Evolutionary conservation across 2,329 filamentous ascomycete genomes (phyloP).

Genomic region (Ceratocystis cubensis): DNA sequence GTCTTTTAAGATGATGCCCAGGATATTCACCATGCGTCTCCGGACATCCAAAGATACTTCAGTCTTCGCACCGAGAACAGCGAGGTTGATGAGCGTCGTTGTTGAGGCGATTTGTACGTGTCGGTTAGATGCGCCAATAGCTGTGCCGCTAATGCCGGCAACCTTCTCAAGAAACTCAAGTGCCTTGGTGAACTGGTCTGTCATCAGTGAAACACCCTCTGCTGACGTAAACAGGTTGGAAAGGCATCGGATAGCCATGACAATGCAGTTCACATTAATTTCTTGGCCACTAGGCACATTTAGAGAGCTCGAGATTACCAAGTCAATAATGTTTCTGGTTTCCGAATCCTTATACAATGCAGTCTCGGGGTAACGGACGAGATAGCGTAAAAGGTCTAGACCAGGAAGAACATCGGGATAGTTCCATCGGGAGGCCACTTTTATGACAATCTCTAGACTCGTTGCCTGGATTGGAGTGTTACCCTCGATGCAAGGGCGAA

Average conservation of each 20-base stretch:
- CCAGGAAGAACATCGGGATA: constrained; percentile 67
- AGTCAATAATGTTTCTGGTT: constrained; percentile 47
- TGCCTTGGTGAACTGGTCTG: constrained; percentile 45
- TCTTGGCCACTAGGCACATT: constrained; percentile 39
- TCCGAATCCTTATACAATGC: constrained; percentile 45
- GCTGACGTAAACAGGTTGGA: constrained; percentile 72
- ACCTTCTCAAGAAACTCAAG: constrained; percentile 52
- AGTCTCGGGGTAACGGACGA: constrained; percentile 56
- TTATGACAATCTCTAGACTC: constrained; percentile 53
- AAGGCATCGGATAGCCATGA: constrained; percentile 73
- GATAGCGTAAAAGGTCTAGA: constrained; percentile 75
- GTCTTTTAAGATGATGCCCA: constrained; percentile 49
- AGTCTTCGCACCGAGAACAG: constrained; percentile 46
- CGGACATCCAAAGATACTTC: constrained; percentile 28
- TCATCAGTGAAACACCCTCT: constrained; percentile 54
- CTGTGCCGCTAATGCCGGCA: constrained; percentile 37
- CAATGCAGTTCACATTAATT: constrained; percentile 64
- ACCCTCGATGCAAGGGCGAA: constrained; percentile 53
- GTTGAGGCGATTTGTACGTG: constrained; percentile 73
- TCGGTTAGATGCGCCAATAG: constrained; percentile 49
- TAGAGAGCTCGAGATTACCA: constrained; percentile 31
- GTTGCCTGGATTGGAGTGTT: constrained; percentile 37
- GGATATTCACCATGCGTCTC: constrained; percentile 45
- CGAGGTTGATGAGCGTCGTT: constrained; percentile 73
- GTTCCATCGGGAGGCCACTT: constrained; percentile 68